Conservation (phyloP, 73 alveolate species). For the Paramecium sonneborni region DNA sequence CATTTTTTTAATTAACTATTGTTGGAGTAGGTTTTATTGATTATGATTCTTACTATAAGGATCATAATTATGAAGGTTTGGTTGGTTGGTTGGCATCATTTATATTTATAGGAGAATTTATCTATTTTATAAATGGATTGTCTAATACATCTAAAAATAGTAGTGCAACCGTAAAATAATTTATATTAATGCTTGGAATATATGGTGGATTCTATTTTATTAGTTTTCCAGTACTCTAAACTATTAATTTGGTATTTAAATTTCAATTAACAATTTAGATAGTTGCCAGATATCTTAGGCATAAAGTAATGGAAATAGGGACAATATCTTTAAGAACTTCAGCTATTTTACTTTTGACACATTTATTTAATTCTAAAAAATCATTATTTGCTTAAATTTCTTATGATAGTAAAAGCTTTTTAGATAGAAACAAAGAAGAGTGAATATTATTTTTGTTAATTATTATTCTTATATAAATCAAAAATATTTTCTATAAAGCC, state of each 20-base stretch:
- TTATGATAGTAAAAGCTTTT: conserved; percentile 27
- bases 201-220: conserved; percentile 32
- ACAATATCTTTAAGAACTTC: conserved; percentile 3
- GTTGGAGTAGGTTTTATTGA: conserved; percentile 64
- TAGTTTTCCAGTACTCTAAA: conserved; percentile 20
- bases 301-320: conserved; percentile 45
- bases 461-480: neutral
- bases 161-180: neutral
- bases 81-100: conserved; percentile 48
- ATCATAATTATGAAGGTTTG: conserved; percentile 63
- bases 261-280: neutral
- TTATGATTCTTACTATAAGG: conserved; percentile 60
- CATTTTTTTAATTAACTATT: conserved; percentile 50
- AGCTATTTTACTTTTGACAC: conserved; percentile 19
- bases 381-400: neutral
- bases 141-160: neutral
- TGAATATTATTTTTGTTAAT: neutral
- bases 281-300: conserved; percentile 32
- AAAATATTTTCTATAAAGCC: neutral
- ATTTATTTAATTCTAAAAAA: conserved; percentile 28
- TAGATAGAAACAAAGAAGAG: conserved; percentile 44
- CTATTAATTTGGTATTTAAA: conserved; percentile 8
- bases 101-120: conserved; percentile 22
- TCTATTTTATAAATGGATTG: neutral
- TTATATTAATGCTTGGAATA: neutral